phyloP scores from a whole-genome alignment of 805 yeast genomes.

The Hemisphaericaspora nanyangensis region DNA sequence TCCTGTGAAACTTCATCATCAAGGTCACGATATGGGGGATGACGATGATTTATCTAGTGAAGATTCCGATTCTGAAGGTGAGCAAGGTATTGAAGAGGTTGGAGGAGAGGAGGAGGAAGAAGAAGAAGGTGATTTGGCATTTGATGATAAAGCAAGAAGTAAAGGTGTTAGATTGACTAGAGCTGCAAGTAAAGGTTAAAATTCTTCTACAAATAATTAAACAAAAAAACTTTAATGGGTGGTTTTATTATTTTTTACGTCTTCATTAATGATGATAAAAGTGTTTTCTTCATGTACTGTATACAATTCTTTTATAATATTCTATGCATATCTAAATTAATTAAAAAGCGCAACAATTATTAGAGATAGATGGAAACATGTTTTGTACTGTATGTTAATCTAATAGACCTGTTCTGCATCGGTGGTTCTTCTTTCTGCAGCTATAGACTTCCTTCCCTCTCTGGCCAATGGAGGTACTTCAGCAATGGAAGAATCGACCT shows the following conservation, averaged over 20 bases:
- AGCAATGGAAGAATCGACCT: conserved; percentile 20
- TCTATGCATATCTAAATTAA: too few species aligned
- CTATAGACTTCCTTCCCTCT: conserved; percentile 26
- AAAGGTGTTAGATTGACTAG: conserved; percentile 30
- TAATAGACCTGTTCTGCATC: not conserved
- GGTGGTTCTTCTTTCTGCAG: not conserved
- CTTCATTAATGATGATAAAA: too few species aligned
- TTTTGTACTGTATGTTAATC: not conserved
- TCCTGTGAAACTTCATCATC: conserved; percentile 9
- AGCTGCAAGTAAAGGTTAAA: conserved; percentile 37
- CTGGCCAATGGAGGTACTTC: conserved; percentile 34
- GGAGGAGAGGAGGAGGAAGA: conserved; percentile 22
- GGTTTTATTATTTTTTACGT: too few species aligned
- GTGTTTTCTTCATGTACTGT: too few species aligned
- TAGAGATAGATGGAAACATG: too few species aligned
- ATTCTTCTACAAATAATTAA: too few species aligned
- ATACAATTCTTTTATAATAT: too few species aligned
- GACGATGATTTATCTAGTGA: conserved; percentile 12
- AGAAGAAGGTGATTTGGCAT: not conserved
- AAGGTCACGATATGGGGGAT: conserved; percentile 15
- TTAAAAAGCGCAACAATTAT: too few species aligned
- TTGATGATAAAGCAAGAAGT: not conserved
- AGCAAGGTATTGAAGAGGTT: conserved; percentile 27
- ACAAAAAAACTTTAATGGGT: too few species aligned
- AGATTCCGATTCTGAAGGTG: conserved; percentile 27